These are phyloP conservation scores for Nicotiana benthamiana DNA, from an alignment of 257 asterid genomes.

Conservation along the genomic window DNA sequence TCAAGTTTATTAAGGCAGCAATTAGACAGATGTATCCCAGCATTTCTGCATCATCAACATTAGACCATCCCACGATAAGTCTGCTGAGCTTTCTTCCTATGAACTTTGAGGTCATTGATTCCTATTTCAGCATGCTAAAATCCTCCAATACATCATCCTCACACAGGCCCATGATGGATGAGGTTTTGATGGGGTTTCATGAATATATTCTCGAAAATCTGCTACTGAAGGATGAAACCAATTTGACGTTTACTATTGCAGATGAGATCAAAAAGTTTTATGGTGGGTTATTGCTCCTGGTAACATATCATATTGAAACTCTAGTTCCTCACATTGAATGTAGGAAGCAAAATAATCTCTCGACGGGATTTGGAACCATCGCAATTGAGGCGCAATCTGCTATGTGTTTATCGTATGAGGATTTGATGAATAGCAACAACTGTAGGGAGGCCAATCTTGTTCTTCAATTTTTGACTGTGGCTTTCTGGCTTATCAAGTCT, in stretches of 20 bases:
- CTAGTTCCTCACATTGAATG: not conserved
- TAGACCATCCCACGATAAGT: not conserved
- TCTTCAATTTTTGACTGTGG: not conserved
- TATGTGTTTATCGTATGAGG: not conserved
- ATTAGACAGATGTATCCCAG: not conserved
- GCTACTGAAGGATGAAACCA: not conserved
- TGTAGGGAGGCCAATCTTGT: not conserved
- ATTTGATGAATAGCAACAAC: not conserved
- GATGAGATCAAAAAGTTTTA: not conserved
- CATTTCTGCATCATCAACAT: slow-evolving; percentile 1
- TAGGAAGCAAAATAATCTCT: not conserved
- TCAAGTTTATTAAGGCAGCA: not conserved
- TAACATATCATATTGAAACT: not conserved
- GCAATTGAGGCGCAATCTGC: not conserved
- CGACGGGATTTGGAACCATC: not conserved
- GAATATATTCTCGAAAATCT: not conserved
- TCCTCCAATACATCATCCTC: not conserved
- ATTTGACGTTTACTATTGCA: not conserved
- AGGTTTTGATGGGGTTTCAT: not conserved
- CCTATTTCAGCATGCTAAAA: not conserved
- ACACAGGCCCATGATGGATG: not conserved
- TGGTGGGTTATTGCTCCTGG: not conserved
- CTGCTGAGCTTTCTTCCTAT: slow-evolving; percentile 2
- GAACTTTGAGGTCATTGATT: not conserved
- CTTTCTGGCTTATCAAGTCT: not conserved